Percentiles rank a stretch among this genome's conserved stretches.
Conservation (phyloP, 495 filamentous ascomycete genomes). For the Hyaloscypha variabilis region DNA sequence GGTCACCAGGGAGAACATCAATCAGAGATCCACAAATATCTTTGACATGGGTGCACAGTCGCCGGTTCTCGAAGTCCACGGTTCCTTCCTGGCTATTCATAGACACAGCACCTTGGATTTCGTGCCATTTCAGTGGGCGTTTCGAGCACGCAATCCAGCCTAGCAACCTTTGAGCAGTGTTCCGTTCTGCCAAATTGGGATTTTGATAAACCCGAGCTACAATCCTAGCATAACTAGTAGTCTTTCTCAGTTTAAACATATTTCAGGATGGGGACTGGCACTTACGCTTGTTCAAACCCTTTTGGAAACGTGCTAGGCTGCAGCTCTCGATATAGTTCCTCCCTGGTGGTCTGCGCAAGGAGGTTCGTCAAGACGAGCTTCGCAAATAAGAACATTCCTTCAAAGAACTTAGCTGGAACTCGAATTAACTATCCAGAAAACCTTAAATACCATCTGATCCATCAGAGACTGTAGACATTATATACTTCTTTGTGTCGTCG, state of each 20-base stretch:
- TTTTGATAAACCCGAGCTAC: constrained; percentile 36
- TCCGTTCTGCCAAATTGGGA: constrained; percentile 27
- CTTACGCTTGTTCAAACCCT: constrained; percentile 45
- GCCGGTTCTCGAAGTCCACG: constrained; percentile 33
- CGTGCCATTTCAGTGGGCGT: constrained; percentile 47
- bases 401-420: neutral
- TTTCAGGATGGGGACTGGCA: neutral
- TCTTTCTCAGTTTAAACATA: neutral
- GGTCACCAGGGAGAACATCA: constrained; percentile 36
- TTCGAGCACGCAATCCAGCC: constrained; percentile 47
- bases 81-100: constrained; percentile 30
- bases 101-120: constrained; percentile 47
- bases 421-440: constrained; percentile 14
- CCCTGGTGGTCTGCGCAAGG: constrained; percentile 32
- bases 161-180: constrained; percentile 38
- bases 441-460: constrained; percentile 28
- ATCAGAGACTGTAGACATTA: constrained; percentile 25
- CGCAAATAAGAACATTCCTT: constrained; percentile 55
- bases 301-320: constrained; percentile 36
- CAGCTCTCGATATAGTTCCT: constrained; percentile 37
- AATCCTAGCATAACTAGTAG: constrained; percentile 41
- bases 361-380: constrained; percentile 47
- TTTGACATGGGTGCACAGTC: constrained; percentile 36
- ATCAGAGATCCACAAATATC: constrained; percentile 50
- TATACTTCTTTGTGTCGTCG: constrained; percentile 18